These are phyloP conservation scores for Hymenoscyphus fraxineus DNA, from an alignment of 2,329 filamentous ascomycete species.

Conservation along the genomic window DNA sequence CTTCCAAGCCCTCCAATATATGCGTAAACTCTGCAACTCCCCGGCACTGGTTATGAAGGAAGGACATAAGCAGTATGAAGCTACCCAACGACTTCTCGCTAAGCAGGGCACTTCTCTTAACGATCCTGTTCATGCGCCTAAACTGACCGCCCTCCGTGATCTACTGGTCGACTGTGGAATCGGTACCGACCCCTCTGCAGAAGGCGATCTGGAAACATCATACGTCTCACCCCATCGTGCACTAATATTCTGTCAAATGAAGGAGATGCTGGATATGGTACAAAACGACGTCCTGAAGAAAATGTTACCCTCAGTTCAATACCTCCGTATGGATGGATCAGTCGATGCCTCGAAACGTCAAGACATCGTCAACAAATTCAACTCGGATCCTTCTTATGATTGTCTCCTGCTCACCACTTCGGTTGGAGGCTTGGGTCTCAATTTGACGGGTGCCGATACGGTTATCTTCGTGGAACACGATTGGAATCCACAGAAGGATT, in stretches of 20 bases:
- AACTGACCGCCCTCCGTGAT: conserved; percentile 84
- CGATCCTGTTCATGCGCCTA: conserved; percentile 85
- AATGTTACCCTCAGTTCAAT: conserved; percentile 89
- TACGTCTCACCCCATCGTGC: conserved; percentile 96
- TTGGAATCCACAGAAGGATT: conserved; percentile 98
- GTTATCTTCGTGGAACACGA: conserved; percentile 99
- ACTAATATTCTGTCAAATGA: conserved; percentile 98
- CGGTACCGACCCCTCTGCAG: conserved; percentile 58
- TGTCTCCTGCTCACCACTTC: conserved; percentile 90
- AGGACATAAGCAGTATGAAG: conserved; percentile 82
- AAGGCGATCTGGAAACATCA: conserved; percentile 57
- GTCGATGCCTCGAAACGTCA: conserved; percentile 93
- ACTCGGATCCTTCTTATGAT: conserved; percentile 94
- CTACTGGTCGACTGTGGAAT: conserved; percentile 98
- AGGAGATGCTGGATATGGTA: conserved; percentile 99
- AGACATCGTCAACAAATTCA: conserved; percentile 98
- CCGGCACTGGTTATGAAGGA: conserved; percentile 95
- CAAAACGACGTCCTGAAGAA: conserved; percentile 88
- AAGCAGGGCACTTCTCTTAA: conserved; percentile 78
- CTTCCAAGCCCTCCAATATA: conserved; percentile 98
- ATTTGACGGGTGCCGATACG: conserved; percentile 93
- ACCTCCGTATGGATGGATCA: conserved; percentile 86
- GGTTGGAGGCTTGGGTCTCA: conserved; percentile 90
- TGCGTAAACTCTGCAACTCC: conserved; percentile 98
- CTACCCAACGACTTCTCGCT: conserved; percentile 75